phyloP scores from a whole-genome alignment of 306 rosid species.

The Dicorynia guianensis region DNA sequence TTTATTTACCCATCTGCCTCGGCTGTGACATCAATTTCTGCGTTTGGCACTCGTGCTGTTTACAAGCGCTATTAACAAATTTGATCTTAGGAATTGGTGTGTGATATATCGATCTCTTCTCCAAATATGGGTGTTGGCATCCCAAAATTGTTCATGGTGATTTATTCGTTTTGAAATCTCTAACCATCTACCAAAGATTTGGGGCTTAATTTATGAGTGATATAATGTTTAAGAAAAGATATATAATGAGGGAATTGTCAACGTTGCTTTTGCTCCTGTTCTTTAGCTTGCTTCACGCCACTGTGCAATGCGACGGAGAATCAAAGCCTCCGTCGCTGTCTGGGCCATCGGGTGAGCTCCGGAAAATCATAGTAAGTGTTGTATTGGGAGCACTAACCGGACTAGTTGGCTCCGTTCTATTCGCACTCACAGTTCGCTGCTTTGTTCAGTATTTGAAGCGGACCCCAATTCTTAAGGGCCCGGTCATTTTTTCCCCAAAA shows the following conservation, averaged over 20 bases:
- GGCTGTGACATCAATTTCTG: background rate
- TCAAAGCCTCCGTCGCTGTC: conserved; percentile 57
- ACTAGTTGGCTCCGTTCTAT: conserved; percentile 60
- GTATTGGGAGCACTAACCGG: conserved; percentile 75
- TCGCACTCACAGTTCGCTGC: conserved; percentile 73
- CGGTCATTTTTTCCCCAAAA: conserved; percentile 90
- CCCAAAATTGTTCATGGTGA: conserved; percentile 19
- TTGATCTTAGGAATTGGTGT: conserved; percentile 12
- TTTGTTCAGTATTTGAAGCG: conserved; percentile 72
- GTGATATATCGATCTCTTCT: background rate
- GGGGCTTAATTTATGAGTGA: conserved; percentile 39
- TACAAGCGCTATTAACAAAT: background rate
- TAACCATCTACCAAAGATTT: conserved; percentile 24
- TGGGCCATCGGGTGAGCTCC: conserved; percentile 48
- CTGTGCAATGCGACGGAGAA: conserved; percentile 68
- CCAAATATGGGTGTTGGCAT: conserved; percentile 30
- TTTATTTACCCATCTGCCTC: too few species aligned
- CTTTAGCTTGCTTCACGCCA: conserved; percentile 45
- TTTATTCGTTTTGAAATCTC: background rate
- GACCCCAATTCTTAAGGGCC: conserved; percentile 92
- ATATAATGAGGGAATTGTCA: conserved; percentile 29
- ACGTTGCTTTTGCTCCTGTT: conserved; percentile 50
- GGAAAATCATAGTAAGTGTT: conserved; percentile 69
- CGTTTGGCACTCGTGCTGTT: too few species aligned
- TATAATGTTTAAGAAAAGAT: conserved; percentile 49